Evolutionary conservation across 2,329 filamentous ascomycete genomes (phyloP).

Genomic region (Nemania sp.): DNA sequence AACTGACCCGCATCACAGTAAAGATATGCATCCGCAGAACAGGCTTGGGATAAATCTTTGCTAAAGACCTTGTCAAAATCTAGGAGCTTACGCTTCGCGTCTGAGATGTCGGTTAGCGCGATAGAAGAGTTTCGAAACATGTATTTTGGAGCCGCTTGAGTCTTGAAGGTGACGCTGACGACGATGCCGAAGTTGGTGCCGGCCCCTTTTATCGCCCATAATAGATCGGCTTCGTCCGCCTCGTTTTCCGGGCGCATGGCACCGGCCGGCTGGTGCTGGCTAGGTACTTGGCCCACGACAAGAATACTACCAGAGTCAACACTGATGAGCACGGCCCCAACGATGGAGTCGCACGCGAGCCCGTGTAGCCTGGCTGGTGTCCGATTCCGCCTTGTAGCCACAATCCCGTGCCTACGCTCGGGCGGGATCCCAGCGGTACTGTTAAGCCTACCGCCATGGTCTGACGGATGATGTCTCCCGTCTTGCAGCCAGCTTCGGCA

Average conservation of each 20-base stretch:
- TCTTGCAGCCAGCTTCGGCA: slow-evolving; percentile 60
- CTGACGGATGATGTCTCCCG: slow-evolving; percentile 56
- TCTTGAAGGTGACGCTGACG: slow-evolving; percentile 55
- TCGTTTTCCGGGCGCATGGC: slow-evolving; percentile 53
- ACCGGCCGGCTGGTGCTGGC: slow-evolving; percentile 45
- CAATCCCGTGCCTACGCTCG: slow-evolving; percentile 65
- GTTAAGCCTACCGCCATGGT: slow-evolving; percentile 54
- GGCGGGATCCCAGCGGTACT: slow-evolving; percentile 63
- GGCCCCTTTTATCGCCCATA: slow-evolving; percentile 64
- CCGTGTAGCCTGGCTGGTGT: slow-evolving; percentile 58
- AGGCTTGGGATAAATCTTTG: slow-evolving; percentile 45
- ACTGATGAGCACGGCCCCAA: slow-evolving; percentile 64
- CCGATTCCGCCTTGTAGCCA: slow-evolving; percentile 70
- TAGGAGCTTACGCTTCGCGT: slow-evolving; percentile 44
- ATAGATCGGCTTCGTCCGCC: slow-evolving; percentile 43
- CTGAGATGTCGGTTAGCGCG: slow-evolving; percentile 38
- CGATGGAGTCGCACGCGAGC: slow-evolving; percentile 62
- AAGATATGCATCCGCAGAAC: slow-evolving; percentile 60
- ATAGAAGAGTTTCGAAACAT: slow-evolving; percentile 47
- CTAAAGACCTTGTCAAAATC: slow-evolving; percentile 48
- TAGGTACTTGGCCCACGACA: slow-evolving; percentile 57
- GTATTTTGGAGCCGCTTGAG: slow-evolving; percentile 49
- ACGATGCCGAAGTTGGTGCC: slow-evolving; percentile 65
- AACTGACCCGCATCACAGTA: slow-evolving; percentile 53
- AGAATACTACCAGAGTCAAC: slow-evolving; percentile 53